These are phyloP conservation scores for Boletus tomentosulus DNA, from an alignment of 768 basidiomycete genomes.

Conservation along the genomic window DNA sequence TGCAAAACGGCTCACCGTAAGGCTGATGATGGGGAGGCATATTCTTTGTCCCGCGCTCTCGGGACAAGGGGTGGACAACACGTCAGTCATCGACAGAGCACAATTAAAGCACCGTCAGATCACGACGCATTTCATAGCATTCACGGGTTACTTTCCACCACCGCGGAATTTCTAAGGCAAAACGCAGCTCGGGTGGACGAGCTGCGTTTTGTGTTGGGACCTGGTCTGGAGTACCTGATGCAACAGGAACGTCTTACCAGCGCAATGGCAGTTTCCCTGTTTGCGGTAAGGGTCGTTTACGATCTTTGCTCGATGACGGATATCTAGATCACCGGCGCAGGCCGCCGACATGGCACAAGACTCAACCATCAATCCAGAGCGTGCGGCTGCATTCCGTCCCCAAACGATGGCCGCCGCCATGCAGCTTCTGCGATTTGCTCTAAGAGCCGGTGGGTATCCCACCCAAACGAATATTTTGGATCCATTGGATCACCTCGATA, in stretches of 20 bases:
- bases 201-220: slow-evolving; percentile 3
- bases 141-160: slow-evolving; percentile 9
- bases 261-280: slow-evolving; percentile 36
- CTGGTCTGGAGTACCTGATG: slow-evolving; percentile 7
- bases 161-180: slow-evolving; percentile 21
- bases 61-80: slow-evolving; percentile 10
- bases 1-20: slow-evolving; percentile 54
- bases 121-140: slow-evolving; percentile 7
- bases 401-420: slow-evolving; percentile 43
- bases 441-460: slow-evolving; percentile 27
- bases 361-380: background rate
- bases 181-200: slow-evolving; percentile 14
- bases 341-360: slow-evolving; percentile 17
- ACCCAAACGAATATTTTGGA: slow-evolving; percentile 3
- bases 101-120: background rate
- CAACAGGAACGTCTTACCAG: slow-evolving; percentile 28
- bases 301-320: background rate
- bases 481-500: slow-evolving; percentile 32
- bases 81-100: slow-evolving; percentile 14
- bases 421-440: slow-evolving; percentile 39
- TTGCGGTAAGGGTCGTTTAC: slow-evolving; percentile 27
- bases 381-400: slow-evolving; percentile 38
- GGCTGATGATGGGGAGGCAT: slow-evolving; percentile 51
- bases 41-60: slow-evolving; percentile 44
- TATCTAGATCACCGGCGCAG: slow-evolving; percentile 11